Conservation (phyloP, 2,329 filamentous ascomycete genomes). For the Whalleya microplaca region DNA sequence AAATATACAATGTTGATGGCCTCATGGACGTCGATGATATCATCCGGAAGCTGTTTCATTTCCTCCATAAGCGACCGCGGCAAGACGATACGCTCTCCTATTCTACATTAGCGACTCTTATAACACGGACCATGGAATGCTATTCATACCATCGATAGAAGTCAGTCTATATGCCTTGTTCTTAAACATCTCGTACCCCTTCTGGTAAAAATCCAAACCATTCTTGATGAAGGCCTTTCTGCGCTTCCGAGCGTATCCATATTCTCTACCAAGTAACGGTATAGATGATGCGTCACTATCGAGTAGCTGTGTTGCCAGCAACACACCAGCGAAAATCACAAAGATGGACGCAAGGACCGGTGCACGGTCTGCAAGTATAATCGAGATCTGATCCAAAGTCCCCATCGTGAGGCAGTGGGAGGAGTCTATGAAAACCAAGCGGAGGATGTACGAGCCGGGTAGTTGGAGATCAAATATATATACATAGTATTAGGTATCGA, state of each 20-base stretch:
- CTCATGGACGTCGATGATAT: slow-evolving; percentile 33
- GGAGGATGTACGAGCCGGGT: not conserved
- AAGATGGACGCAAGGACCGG: slow-evolving; percentile 19
- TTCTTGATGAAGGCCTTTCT: slow-evolving; percentile 27
- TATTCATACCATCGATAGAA: slow-evolving; percentile 25
- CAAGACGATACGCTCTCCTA: slow-evolving; percentile 36
- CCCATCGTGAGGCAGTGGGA: not conserved
- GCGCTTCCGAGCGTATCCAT: slow-evolving; percentile 26
- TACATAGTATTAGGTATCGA: too few species aligned
- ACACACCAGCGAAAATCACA: slow-evolving; percentile 16
- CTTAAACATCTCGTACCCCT: slow-evolving; percentile 29
- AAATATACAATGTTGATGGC: slow-evolving; percentile 23
- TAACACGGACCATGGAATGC: not conserved
- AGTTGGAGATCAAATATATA: not conserved
- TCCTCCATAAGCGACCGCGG: slow-evolving; percentile 34
- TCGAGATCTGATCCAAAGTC: slow-evolving; percentile 15
- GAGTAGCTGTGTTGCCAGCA: slow-evolving; percentile 22
- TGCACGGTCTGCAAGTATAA: slow-evolving; percentile 17
- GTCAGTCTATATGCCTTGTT: slow-evolving; percentile 28
- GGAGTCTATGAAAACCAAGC: not conserved
- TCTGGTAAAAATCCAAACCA: slow-evolving; percentile 26
- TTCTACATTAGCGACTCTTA: not conserved
- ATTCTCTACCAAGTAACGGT: slow-evolving; percentile 29
- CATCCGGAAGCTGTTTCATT: slow-evolving; percentile 33
- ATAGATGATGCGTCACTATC: slow-evolving; percentile 14